These are phyloP conservation scores for Chenopodium formosanum DNA, from an alignment of 148 eudicot species.

Conservation along the genomic window DNA sequence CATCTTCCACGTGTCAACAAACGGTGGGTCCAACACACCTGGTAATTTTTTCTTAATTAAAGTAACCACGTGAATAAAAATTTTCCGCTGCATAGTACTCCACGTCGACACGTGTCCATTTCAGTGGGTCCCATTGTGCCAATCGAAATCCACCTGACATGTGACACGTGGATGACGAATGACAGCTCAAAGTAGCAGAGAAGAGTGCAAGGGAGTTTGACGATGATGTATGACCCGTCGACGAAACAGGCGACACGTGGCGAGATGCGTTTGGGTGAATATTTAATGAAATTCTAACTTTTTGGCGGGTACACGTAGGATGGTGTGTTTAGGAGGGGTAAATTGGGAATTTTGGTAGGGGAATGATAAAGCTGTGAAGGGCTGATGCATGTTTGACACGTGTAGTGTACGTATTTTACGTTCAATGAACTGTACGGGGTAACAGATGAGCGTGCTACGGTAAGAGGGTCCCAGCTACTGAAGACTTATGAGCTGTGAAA, in stretches of 20 bases:
- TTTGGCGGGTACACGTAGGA: neutral
- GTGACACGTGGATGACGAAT: conserved; percentile 15
- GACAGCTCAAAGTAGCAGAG: conserved; percentile 1
- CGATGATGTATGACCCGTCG: neutral
- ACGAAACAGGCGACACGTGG: conserved; percentile 19
- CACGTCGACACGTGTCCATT: conserved; percentile 14
- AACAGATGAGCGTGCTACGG: too few relatives aligned
- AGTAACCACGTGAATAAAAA: too few relatives aligned
- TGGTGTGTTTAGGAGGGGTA: neutral
- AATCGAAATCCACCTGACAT: neutral
- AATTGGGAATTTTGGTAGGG: neutral
- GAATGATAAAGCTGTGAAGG: neutral
- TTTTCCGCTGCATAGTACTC: too few relatives aligned
- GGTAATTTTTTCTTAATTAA: too few relatives aligned
- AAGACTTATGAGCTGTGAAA: too few relatives aligned
- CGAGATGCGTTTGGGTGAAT: conserved; percentile 7
- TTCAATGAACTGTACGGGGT: too few relatives aligned
- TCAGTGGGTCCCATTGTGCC: neutral
- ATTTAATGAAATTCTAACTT: neutral
- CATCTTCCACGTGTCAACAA: too few relatives aligned
- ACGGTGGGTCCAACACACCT: too few relatives aligned
- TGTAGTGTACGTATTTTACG: too few relatives aligned
- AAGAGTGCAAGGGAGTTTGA: neutral
- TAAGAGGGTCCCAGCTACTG: too few relatives aligned
- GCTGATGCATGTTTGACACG: neutral